Percentiles rank a stretch among this genome's conserved stretches.
Conservation (phyloP, 202 grass and related monocot species). For the Schoenoplectus tabernaemontani region DNA sequence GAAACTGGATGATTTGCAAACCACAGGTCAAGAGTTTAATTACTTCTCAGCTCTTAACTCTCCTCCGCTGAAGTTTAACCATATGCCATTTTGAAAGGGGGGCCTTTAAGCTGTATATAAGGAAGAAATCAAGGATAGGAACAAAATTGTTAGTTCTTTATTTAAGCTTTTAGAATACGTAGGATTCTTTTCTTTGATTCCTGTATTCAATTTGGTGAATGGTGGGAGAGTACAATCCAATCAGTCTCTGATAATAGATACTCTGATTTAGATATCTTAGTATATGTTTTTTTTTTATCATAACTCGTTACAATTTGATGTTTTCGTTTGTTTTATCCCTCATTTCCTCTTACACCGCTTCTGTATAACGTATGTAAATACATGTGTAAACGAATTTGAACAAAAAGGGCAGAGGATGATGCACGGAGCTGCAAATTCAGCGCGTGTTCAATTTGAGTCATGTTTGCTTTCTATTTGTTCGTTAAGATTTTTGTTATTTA, state of each 20-base stretch:
- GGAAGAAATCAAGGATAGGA: not conserved
- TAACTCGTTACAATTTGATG: not conserved
- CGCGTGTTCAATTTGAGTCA: not conserved
- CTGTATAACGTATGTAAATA: not conserved
- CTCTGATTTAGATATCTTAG: not conserved
- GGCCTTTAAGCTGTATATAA: not conserved
- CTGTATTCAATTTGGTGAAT: not conserved
- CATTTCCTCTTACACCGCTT: not conserved
- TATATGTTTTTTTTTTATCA: not conserved
- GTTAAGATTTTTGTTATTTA: not conserved
- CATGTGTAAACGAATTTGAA: not conserved
- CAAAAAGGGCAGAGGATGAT: not conserved
- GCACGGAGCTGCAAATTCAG: not conserved
- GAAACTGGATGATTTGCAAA: slow-evolving; percentile 70
- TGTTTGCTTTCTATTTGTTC: not conserved
- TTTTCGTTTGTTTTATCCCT: not conserved
- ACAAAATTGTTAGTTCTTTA: not conserved
- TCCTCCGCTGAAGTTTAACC: slow-evolving; percentile 26
- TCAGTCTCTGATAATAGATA: not conserved
- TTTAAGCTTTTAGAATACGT: not conserved
- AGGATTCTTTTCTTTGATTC: slow-evolving; percentile 27
- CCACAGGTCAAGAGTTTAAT: slow-evolving; percentile 35
- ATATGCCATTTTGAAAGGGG: slow-evolving; percentile 30
- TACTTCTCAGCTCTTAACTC: slow-evolving; percentile 48
- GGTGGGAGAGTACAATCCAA: not conserved